Base-by-base conservation (phyloP, 176 grass and related monocot genomes). In the Stipa capillata region DNA sequence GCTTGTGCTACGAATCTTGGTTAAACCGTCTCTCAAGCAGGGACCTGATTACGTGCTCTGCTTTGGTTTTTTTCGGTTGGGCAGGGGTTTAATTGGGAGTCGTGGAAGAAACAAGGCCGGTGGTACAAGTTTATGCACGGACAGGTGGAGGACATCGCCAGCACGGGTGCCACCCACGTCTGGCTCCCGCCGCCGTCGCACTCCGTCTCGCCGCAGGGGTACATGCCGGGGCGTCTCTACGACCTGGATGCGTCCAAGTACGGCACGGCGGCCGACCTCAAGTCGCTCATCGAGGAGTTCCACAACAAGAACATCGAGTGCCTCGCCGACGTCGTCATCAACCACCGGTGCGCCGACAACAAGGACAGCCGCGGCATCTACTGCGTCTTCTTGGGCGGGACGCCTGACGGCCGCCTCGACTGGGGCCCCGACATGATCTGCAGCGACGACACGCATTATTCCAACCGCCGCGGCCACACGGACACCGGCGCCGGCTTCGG, bases 381-480 rank as follows among this genome's bases (percentile, higher is more conserved):
- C 68, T 91, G 89, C 58, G 12, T 89, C 37, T 94, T 89, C 63
- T 89, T 91, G 76, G 92, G 92, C 43, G 89, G 92, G 8, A 94
- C 92, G 5, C 0, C 80, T 15, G 92, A 91, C 86, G 16, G 73
- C 62, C 77, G 80, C 69, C 86, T 94, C 2, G 92, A 94, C 72
- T 91, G 92, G 92, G 89, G 88, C 5, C 83, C 89, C 42, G 69
- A 62, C 81, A 79, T 75, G 92, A 94, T 94, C 62, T 94, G 92
- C 82, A 82, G 80, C 42, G 89, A 88, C 52, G 92, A 94, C 77
- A 76, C 65, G 0, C 54, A 60, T 11, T 90, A 79, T 80, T 94
- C 87, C 0, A 71, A 85, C 53, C 85, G 81, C 53, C 75, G 69
- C 6, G 89, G 89, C 24, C 79, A 91, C 74, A 41, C 23, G 1